Evolutionary conservation across 139 green algal species (phyloP).

Genomic region (Tetradesmus obliquus): DNA sequence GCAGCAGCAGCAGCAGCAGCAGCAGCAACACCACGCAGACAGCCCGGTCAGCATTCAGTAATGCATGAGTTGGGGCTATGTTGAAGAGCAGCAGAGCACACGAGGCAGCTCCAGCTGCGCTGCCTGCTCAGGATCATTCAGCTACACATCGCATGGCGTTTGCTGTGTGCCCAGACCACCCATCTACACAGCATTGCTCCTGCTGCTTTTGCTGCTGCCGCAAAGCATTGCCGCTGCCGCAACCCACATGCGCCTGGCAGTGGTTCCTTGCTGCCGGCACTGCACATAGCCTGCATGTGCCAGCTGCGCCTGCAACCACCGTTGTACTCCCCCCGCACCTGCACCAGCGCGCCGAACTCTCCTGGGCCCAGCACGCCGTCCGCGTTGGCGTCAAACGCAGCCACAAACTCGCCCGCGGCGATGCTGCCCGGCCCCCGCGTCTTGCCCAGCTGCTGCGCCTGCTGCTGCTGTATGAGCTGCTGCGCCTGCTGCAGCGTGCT

Average conservation of each 20-base stretch:
- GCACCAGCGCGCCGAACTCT: slow-evolving; percentile 27
- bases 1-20: slow-evolving; percentile 6
- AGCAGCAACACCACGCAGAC: not conserved
- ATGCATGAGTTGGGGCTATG: not conserved
- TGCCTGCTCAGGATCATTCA: not conserved
- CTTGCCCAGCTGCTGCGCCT: not conserved
- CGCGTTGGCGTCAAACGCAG: slow-evolving; percentile 29
- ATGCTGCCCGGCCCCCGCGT: not conserved
- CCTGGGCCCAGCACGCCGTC: slow-evolving; percentile 23
- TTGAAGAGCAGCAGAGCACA: not conserved
- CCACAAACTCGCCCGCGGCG: slow-evolving; percentile 16
- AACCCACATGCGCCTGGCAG: not conserved
- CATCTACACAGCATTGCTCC: not conserved
- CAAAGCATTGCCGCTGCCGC: not conserved
- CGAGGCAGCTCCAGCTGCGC: not conserved
- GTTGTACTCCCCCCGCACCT: not conserved
- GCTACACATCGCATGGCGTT: not conserved
- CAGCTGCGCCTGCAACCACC: not conserved
- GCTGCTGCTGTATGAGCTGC: not conserved
- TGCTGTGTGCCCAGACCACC: not conserved
- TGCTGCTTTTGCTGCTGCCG: not conserved
- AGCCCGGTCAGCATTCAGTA: not conserved
- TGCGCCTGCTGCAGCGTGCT: not conserved
- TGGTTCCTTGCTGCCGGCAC: not conserved
- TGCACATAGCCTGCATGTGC: not conserved